A percentile compares a stretch with the other conserved stretches of the same genome.
phyloP scores from a whole-genome alignment of 2,329 filamentous ascomycete species.

The Penicillium glabrum region DNA sequence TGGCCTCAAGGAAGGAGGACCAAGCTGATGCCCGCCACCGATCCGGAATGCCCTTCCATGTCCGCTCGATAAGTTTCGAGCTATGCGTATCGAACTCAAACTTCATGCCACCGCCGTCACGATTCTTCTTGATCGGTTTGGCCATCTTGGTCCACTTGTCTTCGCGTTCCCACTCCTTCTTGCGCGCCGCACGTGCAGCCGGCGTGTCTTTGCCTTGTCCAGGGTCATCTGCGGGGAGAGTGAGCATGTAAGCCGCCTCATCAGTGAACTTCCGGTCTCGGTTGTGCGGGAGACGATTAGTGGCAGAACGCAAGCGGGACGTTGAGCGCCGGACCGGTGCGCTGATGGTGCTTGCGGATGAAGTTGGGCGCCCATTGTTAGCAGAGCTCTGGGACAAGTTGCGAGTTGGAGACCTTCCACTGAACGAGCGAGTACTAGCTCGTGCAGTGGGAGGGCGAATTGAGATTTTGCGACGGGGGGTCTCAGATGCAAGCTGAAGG shows the following conservation, averaged over 20 bases:
- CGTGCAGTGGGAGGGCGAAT: slow-evolving; percentile 52
- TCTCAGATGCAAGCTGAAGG: slow-evolving; percentile 56
- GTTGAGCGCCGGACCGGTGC: slow-evolving; percentile 41
- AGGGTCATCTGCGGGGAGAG: slow-evolving; percentile 54
- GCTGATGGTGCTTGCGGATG: slow-evolving; percentile 47
- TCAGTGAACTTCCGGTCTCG: slow-evolving; percentile 56
- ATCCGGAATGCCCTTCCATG: slow-evolving; percentile 98
- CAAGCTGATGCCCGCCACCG: slow-evolving; percentile 91
- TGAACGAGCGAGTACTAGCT: slow-evolving; percentile 46
- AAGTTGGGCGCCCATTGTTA: slow-evolving; percentile 40
- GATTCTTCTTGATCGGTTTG: slow-evolving; percentile 44
- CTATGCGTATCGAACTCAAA: slow-evolving; percentile 80
- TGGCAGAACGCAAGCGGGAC: slow-evolving; percentile 51
- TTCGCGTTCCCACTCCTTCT: slow-evolving; percentile 62
- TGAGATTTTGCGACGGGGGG: slow-evolving; percentile 54
- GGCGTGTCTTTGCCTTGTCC: slow-evolving; percentile 49
- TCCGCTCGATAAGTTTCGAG: slow-evolving; percentile 83
- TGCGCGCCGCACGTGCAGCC: slow-evolving; percentile 50
- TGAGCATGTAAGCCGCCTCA: slow-evolving; percentile 66
- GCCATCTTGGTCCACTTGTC: slow-evolving; percentile 71
- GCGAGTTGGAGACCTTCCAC: slow-evolving; percentile 39
- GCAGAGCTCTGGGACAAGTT: slow-evolving; percentile 43
- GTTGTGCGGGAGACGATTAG: slow-evolving; percentile 55
- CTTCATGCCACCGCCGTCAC: slow-evolving; percentile 60
- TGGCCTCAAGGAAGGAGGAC: slow-evolving; percentile 85